A percentile compares a stretch with the other conserved stretches of the same genome.
These are phyloP conservation scores for Micromonas pusilla DNA, from an alignment of 139 green algal species.

Conservation along the genomic window DNA sequence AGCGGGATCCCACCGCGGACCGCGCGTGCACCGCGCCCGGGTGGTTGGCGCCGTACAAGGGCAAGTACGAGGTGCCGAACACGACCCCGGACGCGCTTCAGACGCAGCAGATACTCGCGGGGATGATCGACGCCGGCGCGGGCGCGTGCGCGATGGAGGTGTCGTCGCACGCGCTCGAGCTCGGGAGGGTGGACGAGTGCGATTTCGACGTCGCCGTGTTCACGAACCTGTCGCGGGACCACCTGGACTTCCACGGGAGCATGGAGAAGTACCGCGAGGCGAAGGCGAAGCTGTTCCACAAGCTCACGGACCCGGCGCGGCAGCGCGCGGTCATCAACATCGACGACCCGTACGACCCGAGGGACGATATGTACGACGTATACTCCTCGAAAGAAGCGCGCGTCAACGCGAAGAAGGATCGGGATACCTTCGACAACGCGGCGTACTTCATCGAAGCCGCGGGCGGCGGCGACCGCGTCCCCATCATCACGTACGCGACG, in stretches of 20 bases:
- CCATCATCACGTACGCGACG: slow-evolving; percentile 41
- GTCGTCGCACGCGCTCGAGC: slow-evolving; percentile 36
- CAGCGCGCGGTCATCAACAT: slow-evolving; percentile 87
- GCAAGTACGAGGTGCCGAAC: slow-evolving; percentile 53
- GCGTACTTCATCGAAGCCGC: neutral
- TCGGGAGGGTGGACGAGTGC: slow-evolving; percentile 35
- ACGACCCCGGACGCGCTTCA: slow-evolving; percentile 55
- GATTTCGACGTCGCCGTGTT: slow-evolving; percentile 53
- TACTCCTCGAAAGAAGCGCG: too few species aligned
- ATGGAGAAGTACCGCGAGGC: slow-evolving; percentile 41
- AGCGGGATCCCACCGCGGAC: slow-evolving; percentile 56
- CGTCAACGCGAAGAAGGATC: neutral
- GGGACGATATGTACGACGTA: too few species aligned
- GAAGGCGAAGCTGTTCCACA: slow-evolving; percentile 52
- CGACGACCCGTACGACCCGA: too few species aligned
- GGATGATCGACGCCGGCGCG: slow-evolving; percentile 72
- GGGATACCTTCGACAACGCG: neutral
- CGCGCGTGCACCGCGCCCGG: slow-evolving; percentile 63
- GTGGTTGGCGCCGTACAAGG: slow-evolving; percentile 62
- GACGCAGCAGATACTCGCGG: slow-evolving; percentile 62
- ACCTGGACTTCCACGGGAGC: slow-evolving; percentile 31
- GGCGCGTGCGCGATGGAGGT: slow-evolving; percentile 62
- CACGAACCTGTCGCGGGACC: slow-evolving; percentile 56
- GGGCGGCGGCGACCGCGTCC: slow-evolving; percentile 27
- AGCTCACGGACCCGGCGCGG: slow-evolving; percentile 46